phyloP scores from a whole-genome alignment of 1,139 yeast species.

The Lodderomyces metapsilosis region DNA sequence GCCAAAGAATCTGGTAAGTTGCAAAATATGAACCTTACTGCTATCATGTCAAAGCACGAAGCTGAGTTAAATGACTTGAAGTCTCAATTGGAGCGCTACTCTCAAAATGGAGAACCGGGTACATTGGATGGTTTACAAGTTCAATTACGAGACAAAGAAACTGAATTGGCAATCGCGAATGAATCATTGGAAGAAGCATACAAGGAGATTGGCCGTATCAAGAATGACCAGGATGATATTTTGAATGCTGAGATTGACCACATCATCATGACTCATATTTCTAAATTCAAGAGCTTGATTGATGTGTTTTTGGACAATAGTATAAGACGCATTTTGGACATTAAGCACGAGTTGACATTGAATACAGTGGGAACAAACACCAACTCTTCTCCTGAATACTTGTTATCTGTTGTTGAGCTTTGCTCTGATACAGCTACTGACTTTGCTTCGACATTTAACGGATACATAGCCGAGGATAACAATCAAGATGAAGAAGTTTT shows the following conservation, averaged over 20 bases:
- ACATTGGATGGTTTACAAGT: conserved; percentile 35
- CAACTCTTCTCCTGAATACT: conserved; percentile 71
- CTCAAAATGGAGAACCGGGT: conserved; percentile 23
- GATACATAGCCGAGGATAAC: conserved; percentile 75
- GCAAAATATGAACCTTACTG: conserved; percentile 64
- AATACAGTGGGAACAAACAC: conserved; percentile 83
- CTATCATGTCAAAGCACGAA: conserved; percentile 64
- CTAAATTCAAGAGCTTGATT: conserved; percentile 55
- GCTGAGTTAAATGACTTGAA: conserved; percentile 48
- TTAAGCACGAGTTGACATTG: conserved; percentile 61
- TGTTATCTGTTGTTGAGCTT: conserved; percentile 69
- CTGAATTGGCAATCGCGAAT: conserved; percentile 76
- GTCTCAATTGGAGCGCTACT: conserved; percentile 27
- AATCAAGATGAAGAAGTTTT: conserved; percentile 64
- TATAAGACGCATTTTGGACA: conserved; percentile 70
- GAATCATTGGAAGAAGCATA: conserved; percentile 79
- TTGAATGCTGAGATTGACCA: conserved; percentile 60
- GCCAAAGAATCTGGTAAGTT: conserved; percentile 64
- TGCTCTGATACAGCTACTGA: conserved; percentile 74
- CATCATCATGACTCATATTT: conserved; percentile 49
- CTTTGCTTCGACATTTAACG: conserved; percentile 77
- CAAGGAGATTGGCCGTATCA: conserved; percentile 55
- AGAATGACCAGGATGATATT: conserved; percentile 53
- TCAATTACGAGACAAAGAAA: conserved; percentile 64
- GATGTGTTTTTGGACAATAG: conserved; percentile 75